phyloP scores from a whole-genome alignment of 2,329 filamentous ascomycete genomes.

The Fusarium nygamai region DNA sequence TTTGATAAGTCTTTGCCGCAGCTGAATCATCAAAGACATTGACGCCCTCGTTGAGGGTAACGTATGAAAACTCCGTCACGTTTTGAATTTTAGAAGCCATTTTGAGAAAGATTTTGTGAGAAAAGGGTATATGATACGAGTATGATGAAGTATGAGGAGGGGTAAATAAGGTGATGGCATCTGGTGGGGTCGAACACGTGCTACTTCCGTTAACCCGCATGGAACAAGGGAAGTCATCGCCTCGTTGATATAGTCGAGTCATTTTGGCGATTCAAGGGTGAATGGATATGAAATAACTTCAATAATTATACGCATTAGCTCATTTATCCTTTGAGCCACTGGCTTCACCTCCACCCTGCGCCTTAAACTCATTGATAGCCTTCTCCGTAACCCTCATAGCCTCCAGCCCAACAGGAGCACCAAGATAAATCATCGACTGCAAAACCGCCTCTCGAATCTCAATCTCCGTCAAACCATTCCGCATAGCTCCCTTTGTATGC shows the following conservation, averaged over 20 bases:
- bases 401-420: slow-evolving; percentile 27
- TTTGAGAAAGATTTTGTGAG: not conserved
- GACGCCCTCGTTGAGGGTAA: slow-evolving; percentile 28
- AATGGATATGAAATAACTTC: not conserved
- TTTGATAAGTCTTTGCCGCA: slow-evolving; percentile 22
- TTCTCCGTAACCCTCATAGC: slow-evolving; percentile 33
- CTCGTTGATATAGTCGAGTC: not conserved
- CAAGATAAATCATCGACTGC: slow-evolving; percentile 34
- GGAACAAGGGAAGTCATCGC: slow-evolving; percentile 20
- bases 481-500: slow-evolving; percentile 26
- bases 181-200: slow-evolving; percentile 23
- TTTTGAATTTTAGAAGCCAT: slow-evolving; percentile 33
- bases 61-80: slow-evolving; percentile 39
- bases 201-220: slow-evolving; percentile 32
- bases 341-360: not conserved
- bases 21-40: slow-evolving; percentile 27
- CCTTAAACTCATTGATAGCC: slow-evolving; percentile 16
- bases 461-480: slow-evolving; percentile 30
- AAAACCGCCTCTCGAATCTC: slow-evolving; percentile 31
- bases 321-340: not conserved
- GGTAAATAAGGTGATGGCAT: slow-evolving; percentile 19
- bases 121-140: not conserved
- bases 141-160: not conserved
- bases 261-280: fast-evolving
- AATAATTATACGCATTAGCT: fast-evolving